phyloP scores from a whole-genome alignment of 2,329 filamentous ascomycete genomes.

The Neopestalotiopsis sp. region DNA sequence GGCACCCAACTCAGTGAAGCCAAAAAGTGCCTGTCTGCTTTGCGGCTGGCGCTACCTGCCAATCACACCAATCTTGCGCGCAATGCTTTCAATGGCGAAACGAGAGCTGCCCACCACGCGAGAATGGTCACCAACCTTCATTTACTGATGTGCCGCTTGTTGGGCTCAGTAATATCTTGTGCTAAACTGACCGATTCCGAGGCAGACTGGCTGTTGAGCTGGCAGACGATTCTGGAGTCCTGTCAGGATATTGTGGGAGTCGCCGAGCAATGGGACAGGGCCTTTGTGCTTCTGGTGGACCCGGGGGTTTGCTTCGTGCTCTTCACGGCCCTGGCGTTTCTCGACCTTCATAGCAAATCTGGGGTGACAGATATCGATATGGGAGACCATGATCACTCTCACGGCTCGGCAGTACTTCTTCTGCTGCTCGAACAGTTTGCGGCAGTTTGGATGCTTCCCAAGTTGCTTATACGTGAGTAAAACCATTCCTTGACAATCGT shows the following conservation, averaged over 20 bases:
- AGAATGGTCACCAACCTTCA: conserved; percentile 32
- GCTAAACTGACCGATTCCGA: conserved; percentile 17
- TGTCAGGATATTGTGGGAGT: conserved; percentile 36
- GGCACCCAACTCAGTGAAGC: conserved; percentile 21
- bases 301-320: background rate
- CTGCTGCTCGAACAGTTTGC: background rate
- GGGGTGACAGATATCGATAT: background rate
- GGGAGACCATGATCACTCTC: background rate
- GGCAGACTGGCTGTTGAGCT: conserved; percentile 30
- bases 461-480: background rate
- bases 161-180: conserved; percentile 24
- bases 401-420: background rate
- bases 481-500: too few relatives aligned
- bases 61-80: conserved; percentile 37
- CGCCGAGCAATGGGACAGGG: conserved; percentile 34
- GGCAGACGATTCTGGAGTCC: conserved; percentile 35
- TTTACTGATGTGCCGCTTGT: conserved; percentile 29
- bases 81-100: conserved; percentile 35
- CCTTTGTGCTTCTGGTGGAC: background rate
- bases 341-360: background rate
- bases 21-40: conserved; percentile 18
- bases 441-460: background rate
- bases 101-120: conserved; percentile 30
- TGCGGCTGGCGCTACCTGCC: conserved; percentile 35
- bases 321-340: background rate